Percentiles rank a stretch among this genome's conserved stretches.
Evolutionary conservation across 768 basidiomycete species (phyloP).

Genomic region (Thelephora ganbajun): DNA sequence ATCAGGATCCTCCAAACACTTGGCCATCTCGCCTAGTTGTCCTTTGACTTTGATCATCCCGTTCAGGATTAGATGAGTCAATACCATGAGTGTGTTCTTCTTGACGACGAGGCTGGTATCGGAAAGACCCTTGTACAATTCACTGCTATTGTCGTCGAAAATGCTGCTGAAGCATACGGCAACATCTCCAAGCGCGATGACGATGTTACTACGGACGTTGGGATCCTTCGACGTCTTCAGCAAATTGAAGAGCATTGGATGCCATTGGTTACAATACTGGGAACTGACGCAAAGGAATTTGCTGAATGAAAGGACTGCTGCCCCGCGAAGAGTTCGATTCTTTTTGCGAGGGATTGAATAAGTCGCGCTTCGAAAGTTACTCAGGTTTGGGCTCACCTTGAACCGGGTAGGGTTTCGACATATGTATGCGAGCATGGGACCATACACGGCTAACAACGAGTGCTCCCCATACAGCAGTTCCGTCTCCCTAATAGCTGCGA

Average conservation of each 20-base stretch:
- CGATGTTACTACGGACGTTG: slow-evolving; percentile 88
- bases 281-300: slow-evolving; percentile 96
- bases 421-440: slow-evolving; percentile 82
- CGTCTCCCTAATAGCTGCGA: slow-evolving; percentile 69
- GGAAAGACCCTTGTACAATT: slow-evolving; percentile 86
- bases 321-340: slow-evolving; percentile 78
- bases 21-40: slow-evolving; percentile 99
- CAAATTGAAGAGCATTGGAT: slow-evolving; percentile 83
- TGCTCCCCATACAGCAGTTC: slow-evolving; percentile 78
- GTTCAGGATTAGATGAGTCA: slow-evolving; percentile 92
- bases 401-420: slow-evolving; percentile 84
- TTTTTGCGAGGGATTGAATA: slow-evolving; percentile 17
- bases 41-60: slow-evolving; percentile 99
- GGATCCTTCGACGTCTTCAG: slow-evolving; percentile 85
- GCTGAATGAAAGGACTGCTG: slow-evolving; percentile 80
- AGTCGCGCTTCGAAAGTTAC: background rate
- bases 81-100: slow-evolving; percentile 98
- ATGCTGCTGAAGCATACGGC: slow-evolving; percentile 97
- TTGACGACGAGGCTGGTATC: slow-evolving; percentile 83
- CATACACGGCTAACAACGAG: slow-evolving; percentile 74
- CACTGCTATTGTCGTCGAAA: slow-evolving; percentile 93
- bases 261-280: slow-evolving; percentile 83
- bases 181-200: slow-evolving; percentile 94
- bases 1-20: slow-evolving; percentile 90
- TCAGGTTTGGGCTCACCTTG: slow-evolving; percentile 55